Conservation (phyloP, 176 grass and related monocot genomes). For the Bonia amplexicaulis region DNA sequence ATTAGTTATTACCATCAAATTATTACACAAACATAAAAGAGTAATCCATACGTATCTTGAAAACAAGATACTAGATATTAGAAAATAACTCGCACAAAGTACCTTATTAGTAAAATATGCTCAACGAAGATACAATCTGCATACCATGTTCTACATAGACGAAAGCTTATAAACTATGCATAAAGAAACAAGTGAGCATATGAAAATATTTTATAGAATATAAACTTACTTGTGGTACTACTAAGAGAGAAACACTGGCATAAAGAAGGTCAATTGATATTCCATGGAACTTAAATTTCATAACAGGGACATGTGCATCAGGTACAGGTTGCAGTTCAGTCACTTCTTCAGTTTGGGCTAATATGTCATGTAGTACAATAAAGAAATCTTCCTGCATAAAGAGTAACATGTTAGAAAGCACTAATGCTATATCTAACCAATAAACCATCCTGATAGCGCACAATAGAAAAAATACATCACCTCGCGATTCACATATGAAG, state of each 20-base stretch:
- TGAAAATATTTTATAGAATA: not conserved
- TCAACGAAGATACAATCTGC: not conserved
- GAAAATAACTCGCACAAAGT: not conserved
- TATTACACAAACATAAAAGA: not conserved
- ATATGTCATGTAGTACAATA: conserved; percentile 76
- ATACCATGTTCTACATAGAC: not conserved
- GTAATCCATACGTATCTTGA: not conserved
- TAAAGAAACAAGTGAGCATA: not conserved
- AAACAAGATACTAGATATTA: not conserved
- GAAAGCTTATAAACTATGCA: not conserved
- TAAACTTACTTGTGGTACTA: conserved; percentile 73
- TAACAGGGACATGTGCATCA: conserved; percentile 95
- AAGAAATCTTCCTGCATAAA: conserved; percentile 93
- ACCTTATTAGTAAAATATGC: not conserved
- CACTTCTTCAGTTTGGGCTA: conserved; percentile 73
- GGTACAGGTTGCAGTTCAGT: conserved; percentile 86
- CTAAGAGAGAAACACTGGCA: conserved; percentile 87
- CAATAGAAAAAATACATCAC: conserved; percentile 35
- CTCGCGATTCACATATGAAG: conserved; percentile 97
- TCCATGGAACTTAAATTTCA: conserved; percentile 94
- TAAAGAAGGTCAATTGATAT: conserved; percentile 99
- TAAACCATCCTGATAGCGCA: not conserved
- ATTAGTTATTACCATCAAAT: not conserved
- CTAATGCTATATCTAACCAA: not conserved
- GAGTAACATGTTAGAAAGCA: conserved; percentile 13